Evolutionary conservation across 805 yeast genomes (phyloP).

Genomic region (Teunomyces aglyptinius): DNA sequence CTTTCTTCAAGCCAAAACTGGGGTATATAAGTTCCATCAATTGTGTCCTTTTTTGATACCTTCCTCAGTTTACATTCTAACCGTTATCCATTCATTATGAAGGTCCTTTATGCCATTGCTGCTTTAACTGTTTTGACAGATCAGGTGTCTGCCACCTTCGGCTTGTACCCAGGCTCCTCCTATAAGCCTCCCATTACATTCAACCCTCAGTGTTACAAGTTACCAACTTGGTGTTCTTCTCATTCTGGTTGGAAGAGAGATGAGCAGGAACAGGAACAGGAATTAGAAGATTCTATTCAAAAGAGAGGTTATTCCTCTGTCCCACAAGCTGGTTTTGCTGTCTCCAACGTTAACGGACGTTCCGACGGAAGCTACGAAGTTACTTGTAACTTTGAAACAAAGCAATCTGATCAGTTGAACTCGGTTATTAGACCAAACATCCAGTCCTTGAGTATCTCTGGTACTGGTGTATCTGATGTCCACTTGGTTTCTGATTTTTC

Average conservation of each 20-base stretch:
- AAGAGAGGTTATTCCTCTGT: slow-evolving; percentile 10
- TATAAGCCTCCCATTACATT: neutral
- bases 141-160: neutral
- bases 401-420: slow-evolving; percentile 17
- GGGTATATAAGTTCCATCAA: neutral
- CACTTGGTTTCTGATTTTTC: slow-evolving; percentile 11
- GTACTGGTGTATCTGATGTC: slow-evolving; percentile 21
- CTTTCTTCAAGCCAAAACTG: neutral
- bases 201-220: slow-evolving; percentile 5
- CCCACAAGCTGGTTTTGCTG: slow-evolving; percentile 24
- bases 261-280: slow-evolving; percentile 3
- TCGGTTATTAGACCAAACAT: slow-evolving; percentile 14
- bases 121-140: neutral
- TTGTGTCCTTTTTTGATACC: neutral
- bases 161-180: slow-evolving; percentile 1
- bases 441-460: slow-evolving; percentile 15
- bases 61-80: neutral
- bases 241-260: slow-evolving; percentile 4
- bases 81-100: neutral
- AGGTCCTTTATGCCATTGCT: neutral
- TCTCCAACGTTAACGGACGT: slow-evolving; percentile 20
- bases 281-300: slow-evolving; percentile 4
- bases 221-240: neutral
- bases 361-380: slow-evolving; percentile 19
- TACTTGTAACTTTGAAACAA: slow-evolving; percentile 22